Evolutionary conservation across 2,329 filamentous ascomycete species (phyloP).

Genomic region (Diaporthe ampelina): DNA sequence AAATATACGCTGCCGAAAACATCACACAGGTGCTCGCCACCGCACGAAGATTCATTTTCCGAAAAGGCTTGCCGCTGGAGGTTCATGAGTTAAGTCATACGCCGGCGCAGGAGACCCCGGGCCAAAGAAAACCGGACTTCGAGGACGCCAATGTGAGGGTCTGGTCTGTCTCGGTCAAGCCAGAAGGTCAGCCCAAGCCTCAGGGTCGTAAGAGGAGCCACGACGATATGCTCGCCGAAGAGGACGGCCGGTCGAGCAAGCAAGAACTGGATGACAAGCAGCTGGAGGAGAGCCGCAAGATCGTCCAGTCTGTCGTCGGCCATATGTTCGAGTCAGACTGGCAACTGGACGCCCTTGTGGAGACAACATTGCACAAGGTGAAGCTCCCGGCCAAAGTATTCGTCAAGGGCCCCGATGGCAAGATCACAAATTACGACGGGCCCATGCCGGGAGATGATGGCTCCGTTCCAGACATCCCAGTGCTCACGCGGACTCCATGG

Average conservation of each 20-base stretch:
- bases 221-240: conserved; percentile 55
- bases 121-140: conserved; percentile 77
- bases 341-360: conserved; percentile 77
- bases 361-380: conserved; percentile 76
- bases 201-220: conserved; percentile 54
- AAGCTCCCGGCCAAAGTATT: conserved; percentile 79
- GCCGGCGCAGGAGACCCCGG: conserved; percentile 54
- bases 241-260: conserved; percentile 50
- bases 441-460: conserved; percentile 69
- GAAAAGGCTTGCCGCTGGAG: conserved; percentile 82
- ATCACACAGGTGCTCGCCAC: conserved; percentile 86
- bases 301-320: conserved; percentile 74
- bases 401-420: conserved; percentile 73
- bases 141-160: conserved; percentile 83
- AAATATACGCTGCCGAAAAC: conserved; percentile 86
- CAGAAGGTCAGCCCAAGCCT: conserved; percentile 45
- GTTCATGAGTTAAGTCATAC: conserved; percentile 75
- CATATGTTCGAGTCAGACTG: conserved; percentile 86
- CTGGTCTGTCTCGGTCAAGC: conserved; percentile 79
- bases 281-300: conserved; percentile 59
- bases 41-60: conserved; percentile 85
- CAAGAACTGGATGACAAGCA: conserved; percentile 41
- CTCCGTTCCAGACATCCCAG: conserved; percentile 74
- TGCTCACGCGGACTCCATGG: conserved; percentile 84
- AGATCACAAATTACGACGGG: conserved; percentile 78